Base-by-base conservation (phyloP, 306 rosid species). In the Vachellia pachyceras region DNA sequence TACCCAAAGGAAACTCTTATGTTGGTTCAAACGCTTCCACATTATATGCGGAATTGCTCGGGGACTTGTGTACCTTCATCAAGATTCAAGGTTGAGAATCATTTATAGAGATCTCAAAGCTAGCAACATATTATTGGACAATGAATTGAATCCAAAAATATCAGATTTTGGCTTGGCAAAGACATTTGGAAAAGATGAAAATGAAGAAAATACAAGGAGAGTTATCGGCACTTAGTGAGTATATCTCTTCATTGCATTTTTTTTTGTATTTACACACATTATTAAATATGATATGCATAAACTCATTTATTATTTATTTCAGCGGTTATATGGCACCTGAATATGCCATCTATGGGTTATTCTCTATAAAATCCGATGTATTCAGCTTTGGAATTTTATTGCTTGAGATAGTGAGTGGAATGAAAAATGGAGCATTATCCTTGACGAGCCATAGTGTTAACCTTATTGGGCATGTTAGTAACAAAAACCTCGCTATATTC, bases 51-150 rank as follows among this genome's bases (percentile, higher is more conserved):
- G 68, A 61, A 61, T 61, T 61, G 68, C 40, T 12, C n/a, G 40
- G 5, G 40, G 68, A 29, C 40, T 61, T 25, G 4, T 13, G 4
- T 61, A 61, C 5, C 40, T 61, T 29, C 40, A 61, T 29, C 68
- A 61, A 25, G 68, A 61, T 61, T 61, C 68, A 25, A 29, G 40
- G 29, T 10, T 61, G 2, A 60, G 37, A 13, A 61, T 61, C 0
- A 61, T 61, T 13, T 10, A 61, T 4, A 61, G 40, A 61, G n/a
- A 61, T 61, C 68, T 61, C 12, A 61, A 61, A 61, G 68, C 68
- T 12, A 61, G 68, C 3, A 61, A 13, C 4, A 5, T 61, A 61
- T 29, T 61, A 12, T 13, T 61, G 0, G n/a, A 61, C 3, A 5
- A 25, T 29, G 40, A 61, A 12, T 11, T 29, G 40, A 12, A 61